Evolutionary conservation across 148 eudicot genomes (phyloP), one percentile per base, ranked within the genome.

Genomic region (Talinum fruticosum): DNA sequence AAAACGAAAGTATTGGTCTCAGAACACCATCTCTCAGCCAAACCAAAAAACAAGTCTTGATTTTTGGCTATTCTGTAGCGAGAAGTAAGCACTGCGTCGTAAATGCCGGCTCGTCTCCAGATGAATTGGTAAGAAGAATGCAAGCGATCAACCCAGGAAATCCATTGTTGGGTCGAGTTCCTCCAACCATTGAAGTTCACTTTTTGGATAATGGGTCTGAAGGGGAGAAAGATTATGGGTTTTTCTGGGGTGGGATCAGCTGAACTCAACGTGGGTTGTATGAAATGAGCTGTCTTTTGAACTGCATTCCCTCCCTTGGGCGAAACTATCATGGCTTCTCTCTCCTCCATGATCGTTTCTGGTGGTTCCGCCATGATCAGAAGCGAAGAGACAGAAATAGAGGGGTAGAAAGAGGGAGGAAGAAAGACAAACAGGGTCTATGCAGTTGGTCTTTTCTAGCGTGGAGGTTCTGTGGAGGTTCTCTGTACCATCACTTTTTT

Each of bases 21-120:
- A 53, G 79, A 77, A 70, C 85, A 86, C 91, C 89, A 86, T 62
- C 86, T 80, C 45, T 87, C 89, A 29, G 79, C 82, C 18, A 88
- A 66, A 19, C 83, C 83, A 65, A 85, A 73, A 1, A 88, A 61
- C 62, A 88, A 78, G 0, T 86, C 86, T 0, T 79, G 59, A 28
- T 84, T 71, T 69, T 36, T 75, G 0, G 35, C 37, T 15, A 88
- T 44, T n/a, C 68, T 28, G 34, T 81, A 82, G 13, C 19, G 62
- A 3, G 86, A 79, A n/a, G 71, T 37, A 38, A 86, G 54, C 23
- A 88, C 75, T 2, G 89, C 82, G 4, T 83, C 87, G 45, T 72
- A 75, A 45, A 87, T 85, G 0, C 88, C 88, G 0, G 81, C 75
- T 26, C 28, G 75, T 21, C 73, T 80, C 90, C 90, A 87, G 4